Base-by-base conservation (phyloP, 345 rosid genomes). In the Cardamine resedifolia region DNA sequence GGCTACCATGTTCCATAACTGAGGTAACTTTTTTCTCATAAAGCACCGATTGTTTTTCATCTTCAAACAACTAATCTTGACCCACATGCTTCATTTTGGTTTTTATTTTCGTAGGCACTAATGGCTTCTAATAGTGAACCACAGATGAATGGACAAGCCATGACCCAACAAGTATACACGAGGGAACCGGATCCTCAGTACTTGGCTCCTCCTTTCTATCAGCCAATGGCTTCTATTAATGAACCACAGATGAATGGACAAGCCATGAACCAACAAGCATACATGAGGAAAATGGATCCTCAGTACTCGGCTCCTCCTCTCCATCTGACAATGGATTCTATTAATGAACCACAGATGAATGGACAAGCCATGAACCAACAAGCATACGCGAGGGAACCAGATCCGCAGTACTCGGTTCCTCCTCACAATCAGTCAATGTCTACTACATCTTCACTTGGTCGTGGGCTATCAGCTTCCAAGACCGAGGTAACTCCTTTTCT, bases 131-230 rank as follows among this genome's bases (percentile, higher is more conserved):
- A 74, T 31, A 80, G 84, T 65, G 67, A 82, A 28, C 84, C 86
- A 53, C 88, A 66, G 45, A 27, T 16, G 14, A 31, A 55, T 31
- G 48, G 4, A 44, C 70, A 28, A 55, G 47, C 27, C 64, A 52
- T 43, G 70, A 41, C 21, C 70, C 57, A 86, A 12, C 89, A 86
- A 77, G 84, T 75, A 3, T 84, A 86, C 75, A 68, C 87, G 19
- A 82, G 93, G 83, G 93, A 86, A 74, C 81, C 74, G 34, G 88
- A 86, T 77, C 82, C 85, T 44, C 83, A 79, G 53, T 81, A 88
- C 72, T 85, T 85, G 27, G 87, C 93, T 10, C 87, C 87, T 72
- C 86, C 92, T 7, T 69, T 81, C 63, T 47, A 83, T 19, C 98
- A 81, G 70, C 67, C 88, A 31, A 72, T 80, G 84, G 38, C 38